Conservation (phyloP, 2,329 filamentous ascomycete genomes). For the Pseudogymnoascus sp. region DNA sequence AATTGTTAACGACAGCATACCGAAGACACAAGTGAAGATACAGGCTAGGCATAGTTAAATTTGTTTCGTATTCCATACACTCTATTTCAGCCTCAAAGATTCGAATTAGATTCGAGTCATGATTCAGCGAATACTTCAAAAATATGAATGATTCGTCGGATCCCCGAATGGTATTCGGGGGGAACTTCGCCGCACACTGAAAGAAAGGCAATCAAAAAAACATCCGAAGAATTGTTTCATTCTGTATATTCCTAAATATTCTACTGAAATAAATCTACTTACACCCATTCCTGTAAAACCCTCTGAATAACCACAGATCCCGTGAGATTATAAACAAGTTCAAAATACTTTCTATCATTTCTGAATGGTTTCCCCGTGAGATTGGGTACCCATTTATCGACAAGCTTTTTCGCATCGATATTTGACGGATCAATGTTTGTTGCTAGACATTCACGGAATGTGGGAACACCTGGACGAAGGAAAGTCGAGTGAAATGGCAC, state of each 20-base stretch:
- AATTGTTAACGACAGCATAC: no score
- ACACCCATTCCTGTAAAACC: no score
- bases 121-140: background rate
- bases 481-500: conserved; percentile 30
- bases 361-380: conserved; percentile 9
- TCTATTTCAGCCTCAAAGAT: no score
- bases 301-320: no score
- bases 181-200: background rate
- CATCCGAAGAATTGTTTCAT: no score
- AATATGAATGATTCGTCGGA: background rate
- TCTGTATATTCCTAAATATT: no score
- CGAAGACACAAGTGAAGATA: no score
- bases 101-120: background rate
- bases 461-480: conserved; percentile 19
- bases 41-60: no score
- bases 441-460: conserved; percentile 22
- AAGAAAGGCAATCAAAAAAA: no score
- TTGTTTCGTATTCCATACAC: no score
- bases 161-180: background rate
- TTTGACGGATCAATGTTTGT: conserved; percentile 13
- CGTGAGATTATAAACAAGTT: conserved; percentile 5
- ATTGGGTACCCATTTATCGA: conserved; percentile 11
- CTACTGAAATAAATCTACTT: no score
- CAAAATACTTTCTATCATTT: background rate
- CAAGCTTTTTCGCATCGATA: background rate